Conservation (phyloP, 768 basidiomycete genomes). For the Naganishia vaughanmartiniae region DNA sequence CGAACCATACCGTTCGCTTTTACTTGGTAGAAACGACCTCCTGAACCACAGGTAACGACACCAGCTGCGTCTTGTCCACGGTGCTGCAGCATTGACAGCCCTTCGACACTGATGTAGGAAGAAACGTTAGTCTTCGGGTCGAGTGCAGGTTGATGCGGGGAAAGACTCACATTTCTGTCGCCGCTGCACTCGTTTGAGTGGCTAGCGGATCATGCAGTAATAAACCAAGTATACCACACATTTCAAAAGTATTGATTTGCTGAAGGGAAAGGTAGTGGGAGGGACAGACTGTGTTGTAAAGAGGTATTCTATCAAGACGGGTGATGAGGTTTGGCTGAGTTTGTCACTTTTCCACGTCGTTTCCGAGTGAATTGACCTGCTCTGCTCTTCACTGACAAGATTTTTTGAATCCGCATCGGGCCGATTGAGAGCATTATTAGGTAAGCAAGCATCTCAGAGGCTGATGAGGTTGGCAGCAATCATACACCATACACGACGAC, state of each 20-base stretch:
- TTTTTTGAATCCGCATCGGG: conserved; percentile 21
- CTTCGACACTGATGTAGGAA: conserved; percentile 59
- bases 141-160: background rate
- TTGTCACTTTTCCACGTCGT: conserved; percentile 67
- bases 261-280: background rate
- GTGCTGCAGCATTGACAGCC: conserved; percentile 91
- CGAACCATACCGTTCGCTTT: conserved; percentile 99
- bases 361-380: conserved; percentile 65
- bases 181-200: conserved; percentile 63
- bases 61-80: conserved; percentile 97
- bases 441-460: no score
- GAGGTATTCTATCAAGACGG: no score
- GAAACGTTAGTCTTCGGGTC: background rate
- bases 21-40: conserved; percentile 94
- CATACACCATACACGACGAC: no score
- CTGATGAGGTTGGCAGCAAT: no score
- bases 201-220: conserved; percentile 67
- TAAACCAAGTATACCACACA: conserved; percentile 93
- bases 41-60: conserved; percentile 90
- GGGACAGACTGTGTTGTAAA: no score
- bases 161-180: conserved; percentile 68
- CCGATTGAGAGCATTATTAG: no score
- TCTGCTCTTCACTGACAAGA: conserved; percentile 3
- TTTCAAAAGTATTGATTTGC: conserved; percentile 63
- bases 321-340: background rate